Conservation (phyloP, 2,329 filamentous ascomycete genomes). For the Phoma sp. region DNA sequence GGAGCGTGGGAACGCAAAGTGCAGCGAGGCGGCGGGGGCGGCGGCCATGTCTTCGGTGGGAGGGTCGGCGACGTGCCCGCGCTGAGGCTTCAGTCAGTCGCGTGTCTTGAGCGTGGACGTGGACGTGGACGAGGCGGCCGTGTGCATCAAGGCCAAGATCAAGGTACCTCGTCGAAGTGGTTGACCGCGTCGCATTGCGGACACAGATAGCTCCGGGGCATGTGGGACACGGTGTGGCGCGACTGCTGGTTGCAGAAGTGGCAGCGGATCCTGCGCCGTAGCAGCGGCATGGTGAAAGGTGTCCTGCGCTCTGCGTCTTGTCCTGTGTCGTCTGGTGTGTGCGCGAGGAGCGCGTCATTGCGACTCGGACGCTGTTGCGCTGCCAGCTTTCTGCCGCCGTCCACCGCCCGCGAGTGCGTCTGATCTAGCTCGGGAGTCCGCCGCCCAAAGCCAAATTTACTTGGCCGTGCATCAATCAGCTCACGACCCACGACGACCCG, state of each 20-base stretch:
- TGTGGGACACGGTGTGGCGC: slow-evolving; percentile 27
- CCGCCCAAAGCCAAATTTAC: not conserved
- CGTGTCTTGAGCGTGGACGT: not conserved
- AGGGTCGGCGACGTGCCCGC: slow-evolving; percentile 89
- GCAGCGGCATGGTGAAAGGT: slow-evolving; percentile 36
- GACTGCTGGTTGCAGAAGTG: slow-evolving; percentile 43
- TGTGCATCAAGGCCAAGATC: not conserved
- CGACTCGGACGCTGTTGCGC: too few species aligned
- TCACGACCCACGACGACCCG: not conserved
- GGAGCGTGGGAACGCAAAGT: slow-evolving; percentile 35
- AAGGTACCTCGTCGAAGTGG: slow-evolving; percentile 78
- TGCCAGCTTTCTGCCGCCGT: slow-evolving; percentile 18
- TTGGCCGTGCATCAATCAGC: not conserved
- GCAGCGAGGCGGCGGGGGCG: slow-evolving; percentile 26
- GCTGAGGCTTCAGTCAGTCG: slow-evolving; percentile 56
- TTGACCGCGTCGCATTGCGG: slow-evolving; percentile 83
- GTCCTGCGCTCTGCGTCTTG: too few species aligned
- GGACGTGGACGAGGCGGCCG: not conserved
- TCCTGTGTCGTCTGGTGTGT: too few species aligned
- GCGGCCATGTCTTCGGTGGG: slow-evolving; percentile 60
- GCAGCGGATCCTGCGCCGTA: slow-evolving; percentile 45
- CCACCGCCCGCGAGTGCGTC: slow-evolving; percentile 23
- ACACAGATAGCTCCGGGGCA: slow-evolving; percentile 40
- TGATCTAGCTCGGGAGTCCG: slow-evolving; percentile 8
- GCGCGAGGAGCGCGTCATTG: slow-evolving; percentile 2